These are phyloP conservation scores for Sphagnum tenellum DNA, from an alignment of 225 moss, liverwort and hornwort genomes.

Conservation along the genomic window DNA sequence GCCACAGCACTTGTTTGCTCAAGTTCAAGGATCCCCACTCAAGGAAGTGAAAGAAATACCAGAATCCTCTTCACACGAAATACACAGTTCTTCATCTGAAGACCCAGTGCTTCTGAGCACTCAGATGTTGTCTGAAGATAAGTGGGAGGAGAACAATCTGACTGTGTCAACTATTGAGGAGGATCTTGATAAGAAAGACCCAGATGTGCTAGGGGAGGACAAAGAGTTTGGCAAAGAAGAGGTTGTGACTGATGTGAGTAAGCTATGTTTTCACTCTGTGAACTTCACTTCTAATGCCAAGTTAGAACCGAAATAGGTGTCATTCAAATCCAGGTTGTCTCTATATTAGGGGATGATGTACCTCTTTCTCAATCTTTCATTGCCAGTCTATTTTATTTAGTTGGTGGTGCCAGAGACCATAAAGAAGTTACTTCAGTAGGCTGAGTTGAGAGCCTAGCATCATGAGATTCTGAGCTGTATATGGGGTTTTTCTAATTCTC, in stretches of 20 bases:
- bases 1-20: slow-evolving; percentile 36
- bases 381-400: too few relatives aligned
- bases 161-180: slow-evolving; percentile 16
- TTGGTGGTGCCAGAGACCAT: too few relatives aligned
- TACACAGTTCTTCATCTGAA: slow-evolving; percentile 19
- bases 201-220: slow-evolving; percentile 25
- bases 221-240: slow-evolving; percentile 21
- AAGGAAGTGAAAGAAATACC: slow-evolving; percentile 23
- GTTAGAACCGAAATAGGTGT: too few relatives aligned
- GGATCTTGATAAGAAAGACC: slow-evolving; percentile 32
- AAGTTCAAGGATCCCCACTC: slow-evolving; percentile 38
- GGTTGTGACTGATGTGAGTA: slow-evolving; percentile 37
- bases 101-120: slow-evolving; percentile 29
- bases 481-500: neutral
- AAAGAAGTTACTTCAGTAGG: too few relatives aligned
- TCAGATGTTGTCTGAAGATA: slow-evolving; percentile 30
- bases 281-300: too few relatives aligned
- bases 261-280: too few relatives aligned
- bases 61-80: slow-evolving; percentile 21
- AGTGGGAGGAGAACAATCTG: slow-evolving; percentile 27
- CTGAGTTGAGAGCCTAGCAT: too few relatives aligned
- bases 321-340: too few relatives aligned
- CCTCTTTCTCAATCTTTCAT: too few relatives aligned
- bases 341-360: too few relatives aligned
- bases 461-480: neutral